These are phyloP conservation scores for Spathaspora gorwiae DNA, from an alignment of 805 yeast species.

Conservation along the genomic window DNA sequence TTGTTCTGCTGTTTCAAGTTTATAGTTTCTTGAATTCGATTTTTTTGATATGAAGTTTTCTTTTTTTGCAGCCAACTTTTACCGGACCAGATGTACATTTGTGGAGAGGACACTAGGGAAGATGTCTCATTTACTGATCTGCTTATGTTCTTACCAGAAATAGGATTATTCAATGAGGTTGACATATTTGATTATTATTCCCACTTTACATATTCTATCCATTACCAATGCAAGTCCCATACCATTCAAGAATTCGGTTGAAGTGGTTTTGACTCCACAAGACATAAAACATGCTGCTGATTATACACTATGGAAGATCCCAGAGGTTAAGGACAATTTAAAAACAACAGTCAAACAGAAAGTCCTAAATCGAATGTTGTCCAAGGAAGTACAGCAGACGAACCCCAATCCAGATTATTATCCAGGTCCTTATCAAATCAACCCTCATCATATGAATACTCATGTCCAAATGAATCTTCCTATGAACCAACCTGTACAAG, in stretches of 20 bases:
- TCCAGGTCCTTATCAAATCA: background rate
- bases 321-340: slow-evolving; percentile 12
- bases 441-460: background rate
- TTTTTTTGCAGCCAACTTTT: background rate
- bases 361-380: slow-evolving; percentile 7
- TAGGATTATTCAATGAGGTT: no score
- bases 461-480: background rate
- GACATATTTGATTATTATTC: no score
- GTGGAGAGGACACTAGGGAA: background rate
- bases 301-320: slow-evolving; percentile 11
- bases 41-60: no score
- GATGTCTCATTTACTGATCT: background rate
- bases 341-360: slow-evolving; percentile 11
- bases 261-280: slow-evolving; percentile 13
- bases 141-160: background rate
- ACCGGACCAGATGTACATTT: background rate
- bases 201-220: background rate
- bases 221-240: background rate
- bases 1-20: background rate
- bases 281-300: slow-evolving; percentile 14
- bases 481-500: background rate
- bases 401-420: slow-evolving; percentile 3
- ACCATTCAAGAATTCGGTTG: slow-evolving; percentile 12
- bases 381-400: slow-evolving; percentile 6
- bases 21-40: no score